Evolutionary conservation across 305 asterid species (phyloP).

Genomic region (Fraxinus latifolia): DNA sequence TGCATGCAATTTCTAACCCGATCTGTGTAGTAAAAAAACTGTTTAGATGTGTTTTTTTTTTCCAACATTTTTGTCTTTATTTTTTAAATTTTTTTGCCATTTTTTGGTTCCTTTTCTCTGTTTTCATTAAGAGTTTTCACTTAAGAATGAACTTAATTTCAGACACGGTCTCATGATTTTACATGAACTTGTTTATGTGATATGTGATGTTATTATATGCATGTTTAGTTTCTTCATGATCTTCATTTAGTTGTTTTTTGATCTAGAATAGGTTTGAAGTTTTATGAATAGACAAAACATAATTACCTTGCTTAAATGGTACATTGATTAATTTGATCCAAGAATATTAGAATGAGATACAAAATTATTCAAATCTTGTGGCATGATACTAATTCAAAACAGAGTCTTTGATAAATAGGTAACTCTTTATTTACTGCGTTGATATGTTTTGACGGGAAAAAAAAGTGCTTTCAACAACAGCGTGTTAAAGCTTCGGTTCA

Average conservation of each 20-base stretch:
- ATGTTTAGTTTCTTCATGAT: not conserved
- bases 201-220: not conserved
- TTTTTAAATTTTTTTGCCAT: too few relatives aligned
- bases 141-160: not conserved
- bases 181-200: not conserved
- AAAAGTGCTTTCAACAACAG: not conserved
- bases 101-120: not conserved
- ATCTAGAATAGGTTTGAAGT: not conserved
- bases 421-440: not conserved
- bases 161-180: not conserved
- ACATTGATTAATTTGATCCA: not conserved
- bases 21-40: not conserved
- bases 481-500: not conserved
- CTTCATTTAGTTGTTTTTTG: not conserved
- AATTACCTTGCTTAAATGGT: not conserved
- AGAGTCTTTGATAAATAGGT: not conserved
- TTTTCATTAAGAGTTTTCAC: not conserved
- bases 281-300: not conserved
- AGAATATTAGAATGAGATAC: not conserved
- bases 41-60: not conserved
- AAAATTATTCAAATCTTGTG: not conserved
- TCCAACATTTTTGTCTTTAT: not conserved
- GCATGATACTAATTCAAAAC: not conserved
- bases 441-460: not conserved
- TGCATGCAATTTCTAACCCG: not conserved